These are phyloP conservation scores for Nicotiana rustica DNA, from an alignment of 305 asterid species.

Conservation along the genomic window DNA sequence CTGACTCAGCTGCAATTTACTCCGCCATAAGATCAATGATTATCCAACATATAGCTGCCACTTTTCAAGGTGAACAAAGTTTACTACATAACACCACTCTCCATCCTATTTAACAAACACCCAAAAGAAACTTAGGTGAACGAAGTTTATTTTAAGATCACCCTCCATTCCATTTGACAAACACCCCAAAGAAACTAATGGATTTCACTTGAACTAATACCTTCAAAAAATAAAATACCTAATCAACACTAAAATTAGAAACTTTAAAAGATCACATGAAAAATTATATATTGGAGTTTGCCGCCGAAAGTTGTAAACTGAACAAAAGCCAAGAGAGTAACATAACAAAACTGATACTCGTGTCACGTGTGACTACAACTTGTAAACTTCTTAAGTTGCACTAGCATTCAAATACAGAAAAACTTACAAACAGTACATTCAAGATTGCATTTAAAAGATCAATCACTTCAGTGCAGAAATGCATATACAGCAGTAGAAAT, in stretches of 20 bases:
- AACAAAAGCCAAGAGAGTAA: too few relatives aligned
- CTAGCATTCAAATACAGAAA: neutral
- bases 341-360: neutral
- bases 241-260: neutral
- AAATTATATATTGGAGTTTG: neutral
- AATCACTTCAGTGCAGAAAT: conserved; percentile 57
- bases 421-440: neutral
- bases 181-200: neutral
- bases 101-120: conserved; percentile 8
- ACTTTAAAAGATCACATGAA: neutral
- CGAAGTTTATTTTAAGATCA: neutral
- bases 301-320: neutral
- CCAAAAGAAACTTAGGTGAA: neutral
- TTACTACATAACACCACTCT: neutral
- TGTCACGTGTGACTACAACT: neutral
- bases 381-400: neutral
- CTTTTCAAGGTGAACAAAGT: neutral
- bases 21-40: neutral
- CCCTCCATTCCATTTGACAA: conserved; percentile 1
- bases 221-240: neutral
- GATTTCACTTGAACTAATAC: neutral
- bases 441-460: neutral
- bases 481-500: conserved; percentile 88
- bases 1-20: conserved; percentile 15
- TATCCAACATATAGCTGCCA: neutral